Conservation (phyloP, 2,329 filamentous ascomycete species). For the Colletotrichum eleusines region DNA sequence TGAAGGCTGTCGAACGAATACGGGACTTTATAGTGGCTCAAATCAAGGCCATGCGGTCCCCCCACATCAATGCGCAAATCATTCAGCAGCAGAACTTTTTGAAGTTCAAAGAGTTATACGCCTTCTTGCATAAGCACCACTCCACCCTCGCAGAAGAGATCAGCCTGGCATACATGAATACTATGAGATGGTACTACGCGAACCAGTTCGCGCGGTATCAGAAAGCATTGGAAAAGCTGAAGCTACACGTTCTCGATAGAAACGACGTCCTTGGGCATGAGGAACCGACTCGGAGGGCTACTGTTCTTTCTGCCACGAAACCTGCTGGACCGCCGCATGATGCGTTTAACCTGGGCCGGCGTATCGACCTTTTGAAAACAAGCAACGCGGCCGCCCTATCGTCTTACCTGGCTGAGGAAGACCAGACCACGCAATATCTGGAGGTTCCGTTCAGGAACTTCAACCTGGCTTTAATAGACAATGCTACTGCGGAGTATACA, state of each 20-base stretch:
- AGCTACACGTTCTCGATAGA: conserved; percentile 84
- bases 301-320: conserved; percentile 65
- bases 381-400: conserved; percentile 81
- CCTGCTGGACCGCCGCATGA: conserved; percentile 76
- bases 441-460: conserved; percentile 94
- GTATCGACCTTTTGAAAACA: conserved; percentile 83
- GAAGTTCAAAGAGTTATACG: conserved; percentile 87
- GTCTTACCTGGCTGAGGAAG: conserved; percentile 92
- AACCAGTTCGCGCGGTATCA: conserved; percentile 93
- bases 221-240: conserved; percentile 85
- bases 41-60: conserved; percentile 92
- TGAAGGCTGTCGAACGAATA: conserved; percentile 89
- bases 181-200: conserved; percentile 98
- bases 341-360: conserved; percentile 87
- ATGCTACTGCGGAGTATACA: conserved; percentile 93
- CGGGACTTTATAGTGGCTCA: conserved; percentile 94
- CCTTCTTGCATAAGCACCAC: conserved; percentile 87
- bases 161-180: conserved; percentile 93
- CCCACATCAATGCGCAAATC: conserved; percentile 96
- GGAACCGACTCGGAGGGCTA: conserved; percentile 74
- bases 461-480: conserved; percentile 93
- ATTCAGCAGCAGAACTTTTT: conserved; percentile 95
- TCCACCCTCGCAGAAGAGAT: conserved; percentile 89
- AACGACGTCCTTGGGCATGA: conserved; percentile 87
- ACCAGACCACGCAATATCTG: conserved; percentile 85